These are phyloP conservation scores for Rhododendron kiyosumense DNA, from an alignment of 148 eudicot species.

Conservation along the genomic window DNA sequence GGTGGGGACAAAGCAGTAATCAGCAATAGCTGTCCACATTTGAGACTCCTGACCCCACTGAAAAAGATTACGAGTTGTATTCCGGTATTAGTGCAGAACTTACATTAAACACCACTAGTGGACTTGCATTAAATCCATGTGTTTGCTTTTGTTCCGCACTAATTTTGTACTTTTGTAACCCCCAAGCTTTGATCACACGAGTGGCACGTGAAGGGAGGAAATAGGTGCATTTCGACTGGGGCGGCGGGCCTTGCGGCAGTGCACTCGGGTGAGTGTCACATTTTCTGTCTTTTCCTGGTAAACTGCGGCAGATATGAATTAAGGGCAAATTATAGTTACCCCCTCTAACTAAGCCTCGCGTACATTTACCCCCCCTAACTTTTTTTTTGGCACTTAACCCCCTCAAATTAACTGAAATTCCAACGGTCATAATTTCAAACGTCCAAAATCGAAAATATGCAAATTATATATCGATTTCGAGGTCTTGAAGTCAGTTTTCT, in stretches of 20 bases:
- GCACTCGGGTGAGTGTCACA: neutral
- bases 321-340: too few species aligned
- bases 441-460: too few species aligned
- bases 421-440: too few species aligned
- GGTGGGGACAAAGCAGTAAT: conserved; percentile 34
- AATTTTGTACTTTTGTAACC: neutral
- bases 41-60: conserved; percentile 13
- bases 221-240: neutral
- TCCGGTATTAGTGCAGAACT: neutral
- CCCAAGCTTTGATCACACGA: conserved; percentile 10
- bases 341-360: too few species aligned
- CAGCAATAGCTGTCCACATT: conserved; percentile 30
- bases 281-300: neutral
- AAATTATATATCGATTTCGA: too few species aligned
- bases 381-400: too few species aligned
- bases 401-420: too few species aligned
- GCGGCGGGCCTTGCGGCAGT: neutral
- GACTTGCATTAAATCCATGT: neutral
- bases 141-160: neutral
- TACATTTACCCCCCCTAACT: too few species aligned
- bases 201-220: conserved; percentile 18
- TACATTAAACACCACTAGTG: neutral
- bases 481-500: too few species aligned
- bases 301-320: neutral
- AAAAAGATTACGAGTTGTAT: neutral